These are phyloP conservation scores for Chytridiales sp. DNA, from an alignment of 371 early-diverging fungal species.

Conservation along the genomic window DNA sequence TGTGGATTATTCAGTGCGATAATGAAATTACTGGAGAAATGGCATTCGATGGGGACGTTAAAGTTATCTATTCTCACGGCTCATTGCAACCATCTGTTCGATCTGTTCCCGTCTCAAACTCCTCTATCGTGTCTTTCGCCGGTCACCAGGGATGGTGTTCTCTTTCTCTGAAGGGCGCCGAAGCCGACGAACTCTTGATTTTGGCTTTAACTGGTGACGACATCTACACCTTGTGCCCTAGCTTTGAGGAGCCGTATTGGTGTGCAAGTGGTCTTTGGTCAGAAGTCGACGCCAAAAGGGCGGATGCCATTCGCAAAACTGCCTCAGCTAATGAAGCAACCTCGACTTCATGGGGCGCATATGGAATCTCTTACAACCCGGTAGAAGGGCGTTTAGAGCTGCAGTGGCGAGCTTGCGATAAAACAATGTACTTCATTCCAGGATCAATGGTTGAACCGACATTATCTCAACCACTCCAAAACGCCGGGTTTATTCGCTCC, in stretches of 20 bases:
- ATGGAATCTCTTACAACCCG: conserved; percentile 32
- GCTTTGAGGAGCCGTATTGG: conserved; percentile 61
- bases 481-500: background rate
- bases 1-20: conserved; percentile 70
- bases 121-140: conserved; percentile 50
- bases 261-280: conserved; percentile 16
- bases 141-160: conserved; percentile 49
- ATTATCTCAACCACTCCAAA: background rate
- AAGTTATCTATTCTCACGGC: conserved; percentile 33
- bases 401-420: conserved; percentile 7
- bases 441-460: conserved; percentile 19
- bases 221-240: conserved; percentile 56
- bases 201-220: conserved; percentile 47
- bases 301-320: no score
- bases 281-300: background rate
- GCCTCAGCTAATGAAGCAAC: no score
- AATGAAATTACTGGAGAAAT: conserved; percentile 39
- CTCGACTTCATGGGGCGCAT: conserved; percentile 49
- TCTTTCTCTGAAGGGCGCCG: background rate
- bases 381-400: conserved; percentile 24
- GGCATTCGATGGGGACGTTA: conserved; percentile 59
- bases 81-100: conserved; percentile 43
- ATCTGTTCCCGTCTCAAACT: background rate
- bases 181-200: conserved; percentile 39
- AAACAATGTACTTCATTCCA: conserved; percentile 17